These are phyloP conservation scores for Limonomyces culmigenus DNA, from an alignment of 1,284 basidiomycete genomes.

Conservation along the genomic window DNA sequence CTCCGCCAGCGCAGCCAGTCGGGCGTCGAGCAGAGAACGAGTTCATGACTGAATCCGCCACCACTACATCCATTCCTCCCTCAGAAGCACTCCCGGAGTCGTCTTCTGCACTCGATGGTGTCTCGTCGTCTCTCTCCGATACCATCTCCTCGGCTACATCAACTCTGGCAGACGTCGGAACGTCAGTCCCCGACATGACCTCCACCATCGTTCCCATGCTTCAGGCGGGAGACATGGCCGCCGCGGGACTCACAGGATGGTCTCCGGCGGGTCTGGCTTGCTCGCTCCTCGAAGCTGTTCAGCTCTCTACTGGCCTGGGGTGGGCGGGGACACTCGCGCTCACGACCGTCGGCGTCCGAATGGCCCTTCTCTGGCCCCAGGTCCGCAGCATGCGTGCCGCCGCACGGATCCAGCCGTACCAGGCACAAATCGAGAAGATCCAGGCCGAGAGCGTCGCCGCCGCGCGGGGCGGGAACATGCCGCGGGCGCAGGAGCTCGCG, in stretches of 20 bases:
- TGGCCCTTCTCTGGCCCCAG: slow-evolving; percentile 54
- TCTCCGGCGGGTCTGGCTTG: slow-evolving; percentile 21
- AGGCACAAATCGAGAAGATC: slow-evolving; percentile 36
- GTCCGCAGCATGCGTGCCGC: slow-evolving; percentile 51
- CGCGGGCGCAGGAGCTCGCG: slow-evolving; percentile 35
- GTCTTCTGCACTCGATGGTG: no score
- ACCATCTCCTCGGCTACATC: no score
- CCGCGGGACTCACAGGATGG: slow-evolving; percentile 59
- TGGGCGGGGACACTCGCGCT: slow-evolving; percentile 79
- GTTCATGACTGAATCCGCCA: no score
- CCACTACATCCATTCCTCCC: no score
- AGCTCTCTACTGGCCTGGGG: slow-evolving; percentile 60
- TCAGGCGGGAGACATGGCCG: slow-evolving; percentile 65
- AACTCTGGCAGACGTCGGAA: no score
- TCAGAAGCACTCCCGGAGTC: no score
- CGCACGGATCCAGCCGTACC: slow-evolving; percentile 51
- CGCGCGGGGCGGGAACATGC: slow-evolving; percentile 25
- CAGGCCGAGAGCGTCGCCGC: slow-evolving; percentile 29
- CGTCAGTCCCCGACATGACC: no score
- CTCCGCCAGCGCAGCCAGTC: no score
- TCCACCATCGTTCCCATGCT: slow-evolving; percentile 23
- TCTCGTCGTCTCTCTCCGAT: no score
- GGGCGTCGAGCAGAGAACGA: no score
- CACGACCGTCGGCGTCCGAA: slow-evolving; percentile 54
- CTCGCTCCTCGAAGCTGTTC: slow-evolving; percentile 50